Conservation (phyloP, 164 flowering plant species). For the Akebia trifoliata region DNA sequence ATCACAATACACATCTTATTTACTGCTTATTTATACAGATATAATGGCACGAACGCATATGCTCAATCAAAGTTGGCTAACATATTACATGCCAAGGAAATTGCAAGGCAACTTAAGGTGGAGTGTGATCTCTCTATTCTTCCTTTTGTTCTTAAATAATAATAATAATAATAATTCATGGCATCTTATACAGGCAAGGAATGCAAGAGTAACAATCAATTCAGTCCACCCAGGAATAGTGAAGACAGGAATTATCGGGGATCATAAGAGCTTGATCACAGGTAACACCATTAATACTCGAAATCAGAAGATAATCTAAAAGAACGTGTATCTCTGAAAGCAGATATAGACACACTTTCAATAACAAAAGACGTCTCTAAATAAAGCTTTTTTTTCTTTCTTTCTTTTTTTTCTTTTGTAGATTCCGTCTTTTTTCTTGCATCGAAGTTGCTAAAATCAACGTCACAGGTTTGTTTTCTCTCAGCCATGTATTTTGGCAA, state of each 20-base stretch:
- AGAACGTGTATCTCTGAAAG: not conserved
- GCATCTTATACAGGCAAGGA: slow-evolving; percentile 52
- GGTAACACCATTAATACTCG: slow-evolving; percentile 36
- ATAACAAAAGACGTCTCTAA: not conserved
- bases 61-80: slow-evolving; percentile 88
- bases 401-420: slow-evolving; percentile 31
- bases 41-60: slow-evolving; percentile 81
- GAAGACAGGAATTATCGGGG: slow-evolving; percentile 90
- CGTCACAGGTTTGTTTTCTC: slow-evolving; percentile 58
- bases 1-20: no score
- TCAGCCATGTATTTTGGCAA: not conserved
- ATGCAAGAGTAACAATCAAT: slow-evolving; percentile 79
- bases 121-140: not conserved
- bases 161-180: not conserved
- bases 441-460: slow-evolving; percentile 74
- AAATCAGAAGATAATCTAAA: not conserved
- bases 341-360: not conserved
- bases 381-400: not conserved
- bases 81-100: slow-evolving; percentile 81
- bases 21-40: slow-evolving; percentile 37
- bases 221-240: slow-evolving; percentile 98
- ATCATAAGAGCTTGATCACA: slow-evolving; percentile 72
- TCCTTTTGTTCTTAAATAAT: not conserved
- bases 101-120: slow-evolving; percentile 76
- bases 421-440: slow-evolving; percentile 84